Evolutionary conservation across 768 basidiomycete genomes (phyloP).

Genomic region (Sporobolomyces phaffii): DNA sequence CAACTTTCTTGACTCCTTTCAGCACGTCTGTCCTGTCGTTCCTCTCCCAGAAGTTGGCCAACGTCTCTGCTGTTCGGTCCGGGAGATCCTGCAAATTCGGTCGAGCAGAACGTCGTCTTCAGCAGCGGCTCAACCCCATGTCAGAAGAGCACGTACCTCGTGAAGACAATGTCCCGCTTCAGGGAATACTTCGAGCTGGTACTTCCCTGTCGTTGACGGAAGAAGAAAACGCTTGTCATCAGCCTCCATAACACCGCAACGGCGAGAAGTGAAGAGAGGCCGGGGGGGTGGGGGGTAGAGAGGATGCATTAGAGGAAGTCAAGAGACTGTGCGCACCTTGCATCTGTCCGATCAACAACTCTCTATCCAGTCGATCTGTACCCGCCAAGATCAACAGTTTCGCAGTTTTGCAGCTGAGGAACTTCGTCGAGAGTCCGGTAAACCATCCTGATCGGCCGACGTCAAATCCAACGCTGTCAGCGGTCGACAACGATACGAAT

Average conservation of each 20-base stretch:
- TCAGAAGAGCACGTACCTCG: constrained; percentile 77
- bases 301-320: not conserved
- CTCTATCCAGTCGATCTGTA: constrained; percentile 82
- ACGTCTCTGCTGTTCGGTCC: constrained; percentile 64
- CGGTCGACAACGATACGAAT: too few relatives aligned
- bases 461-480: too few relatives aligned
- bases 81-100: constrained; percentile 74
- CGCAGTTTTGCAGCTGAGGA: constrained; percentile 70
- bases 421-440: constrained; percentile 66
- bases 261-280: not conserved
- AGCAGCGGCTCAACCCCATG: constrained; percentile 80
- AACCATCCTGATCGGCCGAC: constrained; percentile 74
- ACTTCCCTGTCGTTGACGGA: constrained; percentile 56
- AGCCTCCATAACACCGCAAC: not conserved
- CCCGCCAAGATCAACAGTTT: constrained; percentile 86
- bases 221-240: not conserved
- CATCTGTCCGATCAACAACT: constrained; percentile 95
- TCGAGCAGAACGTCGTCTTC: constrained; percentile 54
- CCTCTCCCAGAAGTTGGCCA: constrained; percentile 84
- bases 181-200: constrained; percentile 81
- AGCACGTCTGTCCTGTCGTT: constrained; percentile 63
- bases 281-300: too few relatives aligned
- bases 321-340: constrained; percentile 53
- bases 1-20: constrained; percentile 58
- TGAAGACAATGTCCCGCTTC: constrained; percentile 91